Conservation (phyloP, 257 asterid genomes). For the Primulina eburnea region DNA sequence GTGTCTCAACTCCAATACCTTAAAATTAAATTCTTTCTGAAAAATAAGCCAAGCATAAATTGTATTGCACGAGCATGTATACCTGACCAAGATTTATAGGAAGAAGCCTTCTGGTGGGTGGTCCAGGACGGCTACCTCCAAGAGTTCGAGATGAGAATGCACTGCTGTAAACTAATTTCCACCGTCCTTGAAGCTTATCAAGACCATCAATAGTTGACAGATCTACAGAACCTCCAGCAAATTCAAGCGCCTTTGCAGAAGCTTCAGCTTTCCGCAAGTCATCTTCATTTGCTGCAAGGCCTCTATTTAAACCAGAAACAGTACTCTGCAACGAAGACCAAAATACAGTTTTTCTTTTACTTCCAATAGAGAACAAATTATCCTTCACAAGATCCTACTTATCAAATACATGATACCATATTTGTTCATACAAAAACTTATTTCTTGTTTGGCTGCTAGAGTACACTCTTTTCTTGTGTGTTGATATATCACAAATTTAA, state of each 20-base stretch:
- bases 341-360: no score
- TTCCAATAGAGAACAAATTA: no score
- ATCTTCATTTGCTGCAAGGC: slow-evolving; percentile 85
- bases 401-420: no score
- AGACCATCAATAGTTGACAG: slow-evolving; percentile 39
- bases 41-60: not conserved
- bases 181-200: slow-evolving; percentile 84
- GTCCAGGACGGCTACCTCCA: slow-evolving; percentile 99
- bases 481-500: no score
- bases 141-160: slow-evolving; percentile 86
- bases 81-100: slow-evolving; percentile 96
- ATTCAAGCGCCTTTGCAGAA: slow-evolving; percentile 79
- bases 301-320: slow-evolving; percentile 92
- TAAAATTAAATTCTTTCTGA: not conserved
- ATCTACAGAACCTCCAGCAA: slow-evolving; percentile 59
- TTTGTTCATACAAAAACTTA: no score
- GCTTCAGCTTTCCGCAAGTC: slow-evolving; percentile 71
- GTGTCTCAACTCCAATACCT: not conserved
- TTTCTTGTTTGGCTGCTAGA: no score
- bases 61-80: not conserved
- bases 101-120: slow-evolving; percentile 90
- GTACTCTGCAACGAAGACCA: slow-evolving; percentile 49
- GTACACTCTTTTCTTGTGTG: no score
- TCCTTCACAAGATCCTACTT: no score
- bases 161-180: slow-evolving; percentile 90